Conservation (phyloP, 2,329 filamentous ascomycete species). For the Amesomyces nigricolor region DNA sequence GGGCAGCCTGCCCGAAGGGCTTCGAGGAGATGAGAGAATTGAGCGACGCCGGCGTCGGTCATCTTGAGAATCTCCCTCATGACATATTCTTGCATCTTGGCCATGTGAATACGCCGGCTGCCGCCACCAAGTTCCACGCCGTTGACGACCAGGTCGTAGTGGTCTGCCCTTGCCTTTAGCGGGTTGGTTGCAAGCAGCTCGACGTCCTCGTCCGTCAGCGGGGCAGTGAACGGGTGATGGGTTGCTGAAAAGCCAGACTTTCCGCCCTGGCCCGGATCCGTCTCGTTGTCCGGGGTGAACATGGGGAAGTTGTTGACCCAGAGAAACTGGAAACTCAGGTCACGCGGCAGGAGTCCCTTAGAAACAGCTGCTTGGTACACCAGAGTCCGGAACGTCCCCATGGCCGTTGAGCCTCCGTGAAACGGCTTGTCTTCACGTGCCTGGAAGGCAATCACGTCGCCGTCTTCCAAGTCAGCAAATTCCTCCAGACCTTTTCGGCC, state of each 20-base stretch:
- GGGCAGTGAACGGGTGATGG: constrained; percentile 94
- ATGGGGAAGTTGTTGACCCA: constrained; percentile 93
- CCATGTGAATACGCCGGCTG: constrained; percentile 83
- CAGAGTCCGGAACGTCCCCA: constrained; percentile 68
- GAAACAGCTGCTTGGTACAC: constrained; percentile 65
- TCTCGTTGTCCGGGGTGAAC: constrained; percentile 67
- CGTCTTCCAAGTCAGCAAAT: constrained; percentile 48
- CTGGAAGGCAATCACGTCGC: constrained; percentile 77
- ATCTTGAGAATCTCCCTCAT: constrained; percentile 80
- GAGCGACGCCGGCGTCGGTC: constrained; percentile 61
- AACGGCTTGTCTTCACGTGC: constrained; percentile 63
- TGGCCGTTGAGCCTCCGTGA: constrained; percentile 60
- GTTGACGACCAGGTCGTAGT: constrained; percentile 95
- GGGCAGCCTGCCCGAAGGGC: constrained; percentile 83
- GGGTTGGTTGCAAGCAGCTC: constrained; percentile 69
- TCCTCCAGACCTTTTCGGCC: constrained; percentile 23
- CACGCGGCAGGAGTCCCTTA: constrained; percentile 48
- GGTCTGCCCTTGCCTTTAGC: constrained; percentile 68
- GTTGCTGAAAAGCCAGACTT: constrained; percentile 75
- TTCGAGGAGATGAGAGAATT: constrained; percentile 80
- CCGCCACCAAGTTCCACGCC: constrained; percentile 92
- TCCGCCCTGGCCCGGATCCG: constrained; percentile 75
- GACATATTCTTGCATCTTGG: constrained; percentile 75
- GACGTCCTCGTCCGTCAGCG: constrained; percentile 65
- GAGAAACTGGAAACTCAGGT: constrained; percentile 57